Percentiles rank a stretch among this genome's conserved stretches.
These are phyloP conservation scores for Myrica gale DNA, from an alignment of 306 rosid species.

Conservation along the genomic window DNA sequence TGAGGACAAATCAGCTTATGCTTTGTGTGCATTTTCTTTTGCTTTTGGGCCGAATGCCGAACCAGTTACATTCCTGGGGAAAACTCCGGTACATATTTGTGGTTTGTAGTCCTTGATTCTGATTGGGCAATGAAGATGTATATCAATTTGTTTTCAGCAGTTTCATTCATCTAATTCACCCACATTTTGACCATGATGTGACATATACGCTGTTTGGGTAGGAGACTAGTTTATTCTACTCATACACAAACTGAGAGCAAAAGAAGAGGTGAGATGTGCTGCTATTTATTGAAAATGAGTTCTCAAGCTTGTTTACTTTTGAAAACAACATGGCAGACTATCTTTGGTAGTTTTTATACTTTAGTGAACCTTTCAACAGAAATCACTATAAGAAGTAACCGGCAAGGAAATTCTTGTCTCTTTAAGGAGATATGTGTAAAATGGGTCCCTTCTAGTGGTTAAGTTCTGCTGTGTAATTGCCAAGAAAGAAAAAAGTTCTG, in stretches of 20 bases:
- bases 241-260: not conserved
- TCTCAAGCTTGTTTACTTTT: not conserved
- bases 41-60: constrained; percentile 64
- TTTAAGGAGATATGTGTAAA: not conserved
- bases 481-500: no score
- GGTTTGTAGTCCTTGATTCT: constrained; percentile 4
- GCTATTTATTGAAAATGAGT: not conserved
- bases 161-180: not conserved
- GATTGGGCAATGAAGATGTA: not conserved
- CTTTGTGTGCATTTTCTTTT: constrained; percentile 76
- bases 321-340: not conserved
- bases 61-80: constrained; percentile 79
- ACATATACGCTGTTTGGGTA: not conserved
- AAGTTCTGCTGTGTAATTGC: not conserved
- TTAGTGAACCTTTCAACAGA: no score
- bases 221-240: not conserved
- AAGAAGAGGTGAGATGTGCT: not conserved
- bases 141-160: not conserved
- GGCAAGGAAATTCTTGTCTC: not conserved
- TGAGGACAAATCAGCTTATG: constrained; percentile 91
- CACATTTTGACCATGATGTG: not conserved
- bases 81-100: constrained; percentile 62
- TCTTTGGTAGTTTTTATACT: not conserved
- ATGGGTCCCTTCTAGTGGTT: not conserved
- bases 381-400: not conserved